Evolutionary conservation across 805 yeast species (phyloP), one percentile per base, ranked within the genome.

Genomic region (Lipomyces yamadae): DNA sequence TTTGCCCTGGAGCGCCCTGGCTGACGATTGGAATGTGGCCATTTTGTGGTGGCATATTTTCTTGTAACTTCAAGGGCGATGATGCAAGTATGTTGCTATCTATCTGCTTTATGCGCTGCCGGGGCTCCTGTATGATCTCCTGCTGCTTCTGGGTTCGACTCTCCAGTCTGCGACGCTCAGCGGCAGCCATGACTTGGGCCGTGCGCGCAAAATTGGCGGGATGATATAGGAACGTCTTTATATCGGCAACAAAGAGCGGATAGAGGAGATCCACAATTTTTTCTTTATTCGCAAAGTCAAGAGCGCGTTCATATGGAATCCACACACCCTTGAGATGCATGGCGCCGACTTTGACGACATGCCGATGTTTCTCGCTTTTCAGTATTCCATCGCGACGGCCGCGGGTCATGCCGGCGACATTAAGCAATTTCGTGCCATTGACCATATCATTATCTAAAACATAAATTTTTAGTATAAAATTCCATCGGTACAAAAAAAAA

Each of bases 261-360:
- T 85, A 88, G 64, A 89, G 80, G 34, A 83, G 74, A 71, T 88
- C 92, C n/a, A 84, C 87, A 66, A 89, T 89, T 39, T 89, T 88
- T 74, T 91, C 96, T 63, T 89, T 81, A 73, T 88, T 88, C 10
- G 96, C 96, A 86, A 90, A 87, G 37, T 90, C 88, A 50, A 86
- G 80, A 1, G 96, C 96, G 57, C 95, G 81, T 69, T 90, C 95
- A 74, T 89, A 89, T 1, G 96, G 96, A 67, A 91, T 90, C 96
- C 96, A 91, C 54, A 91, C 96, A 42, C 96, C 96, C 78, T 91
- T 91, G 74, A 91, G 81, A 76, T 90, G 92, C 94, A 91, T 91
- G 11, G 92, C 86, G 3, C 96, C 96, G 69, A 89, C 87, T 77
- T 91, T 91, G 57, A 91, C 94, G 33, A 91, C 96, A 76, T 88